Evolutionary conservation across 768 basidiomycete species (phyloP), one percentile per base, ranked within the genome.

Genomic region (Dacryopinax spathularia): DNA sequence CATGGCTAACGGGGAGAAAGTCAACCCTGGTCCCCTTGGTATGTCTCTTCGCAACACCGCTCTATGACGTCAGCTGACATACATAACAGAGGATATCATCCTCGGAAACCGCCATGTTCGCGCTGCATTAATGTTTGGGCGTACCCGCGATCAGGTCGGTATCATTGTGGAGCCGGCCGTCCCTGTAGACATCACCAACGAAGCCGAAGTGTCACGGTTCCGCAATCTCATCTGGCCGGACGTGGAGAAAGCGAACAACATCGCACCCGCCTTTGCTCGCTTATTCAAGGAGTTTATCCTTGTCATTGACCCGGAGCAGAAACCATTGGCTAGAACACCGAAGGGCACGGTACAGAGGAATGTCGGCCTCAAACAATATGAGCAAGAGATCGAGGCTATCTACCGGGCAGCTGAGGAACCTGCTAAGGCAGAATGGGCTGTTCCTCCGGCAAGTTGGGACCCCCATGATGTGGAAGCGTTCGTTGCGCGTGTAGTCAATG

Each of bases 121-220:
- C 3, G 66, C 66, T 33, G 72, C 70, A 6, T 60, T 79, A 33
- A 74, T 80, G 62, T 79, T 79, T 62, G 79, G 79, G 4, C 73
- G 74, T 4, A 77, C 77, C 9, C 77, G 66, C 20, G 16, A 35
- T 34, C 66, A 66, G n/a, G 73, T 73, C 41, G 78, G 78, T 1
- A 69, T 79, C 5, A 66, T 79, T 20, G 67, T 80, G 25, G 72
- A 77, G 29, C 79, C 78, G 20, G 36, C 37, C 7, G 48, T 27
- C 3, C 22, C 15, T 56, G 18, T 56, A 9, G 6, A 29, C 9
- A 9, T 56, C 22, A 25, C 5, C 25, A 31, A 13, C 5, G 48
- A 56, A 5, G 18, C 3, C 5, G 48, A 56, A 25, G 15, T 27
- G 22, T 10, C 48, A 5, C 5, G 15, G 10, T 56, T 56, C 48